Percentiles rank a stretch among this genome's conserved stretches.
These are phyloP conservation scores for Aspergillus sp. DNA, from an alignment of 2,329 filamentous ascomycete genomes.

Conservation along the genomic window DNA sequence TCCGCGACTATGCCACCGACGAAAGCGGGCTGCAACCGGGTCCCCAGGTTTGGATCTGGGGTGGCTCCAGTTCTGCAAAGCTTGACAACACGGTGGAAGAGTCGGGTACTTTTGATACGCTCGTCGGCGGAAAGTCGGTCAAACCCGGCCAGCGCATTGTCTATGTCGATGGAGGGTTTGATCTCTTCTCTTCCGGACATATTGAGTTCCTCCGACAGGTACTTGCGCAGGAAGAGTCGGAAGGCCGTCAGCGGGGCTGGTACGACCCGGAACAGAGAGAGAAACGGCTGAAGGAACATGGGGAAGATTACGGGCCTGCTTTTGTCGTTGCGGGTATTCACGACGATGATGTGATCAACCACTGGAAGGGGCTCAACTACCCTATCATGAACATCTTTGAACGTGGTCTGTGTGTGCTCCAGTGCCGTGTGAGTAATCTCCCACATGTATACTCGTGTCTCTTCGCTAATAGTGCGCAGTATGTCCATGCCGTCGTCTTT, in stretches of 20 bases:
- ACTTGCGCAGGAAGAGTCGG: constrained; percentile 66
- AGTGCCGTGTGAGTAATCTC: constrained; percentile 70
- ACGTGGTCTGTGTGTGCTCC: constrained; percentile 88
- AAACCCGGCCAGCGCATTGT: constrained; percentile 78
- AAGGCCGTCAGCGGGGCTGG: constrained; percentile 70
- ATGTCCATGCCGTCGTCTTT: constrained; percentile 83
- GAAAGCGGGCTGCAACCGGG: constrained; percentile 75
- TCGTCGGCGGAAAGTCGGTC: constrained; percentile 70
- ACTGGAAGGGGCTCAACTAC: constrained; percentile 96
- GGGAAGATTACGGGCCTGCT: constrained; percentile 73
- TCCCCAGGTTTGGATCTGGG: constrained; percentile 83
- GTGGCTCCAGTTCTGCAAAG: constrained; percentile 38
- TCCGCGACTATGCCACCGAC: constrained; percentile 84
- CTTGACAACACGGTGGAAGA: constrained; percentile 50
- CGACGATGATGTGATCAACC: constrained; percentile 91
- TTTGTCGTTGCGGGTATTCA: constrained; percentile 94
- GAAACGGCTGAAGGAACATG: constrained; percentile 61
- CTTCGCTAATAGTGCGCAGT: constrained; percentile 49
- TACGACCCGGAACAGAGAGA: constrained; percentile 63
- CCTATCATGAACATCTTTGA: constrained; percentile 99
- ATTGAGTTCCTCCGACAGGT: constrained; percentile 90
- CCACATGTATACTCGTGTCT: neutral
- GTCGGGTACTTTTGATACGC: constrained; percentile 61
- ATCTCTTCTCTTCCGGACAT: constrained; percentile 93
- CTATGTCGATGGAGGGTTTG: constrained; percentile 95